Evolutionary conservation across 805 yeast genomes (phyloP).

Genomic region (Candida xiaguanensis): DNA sequence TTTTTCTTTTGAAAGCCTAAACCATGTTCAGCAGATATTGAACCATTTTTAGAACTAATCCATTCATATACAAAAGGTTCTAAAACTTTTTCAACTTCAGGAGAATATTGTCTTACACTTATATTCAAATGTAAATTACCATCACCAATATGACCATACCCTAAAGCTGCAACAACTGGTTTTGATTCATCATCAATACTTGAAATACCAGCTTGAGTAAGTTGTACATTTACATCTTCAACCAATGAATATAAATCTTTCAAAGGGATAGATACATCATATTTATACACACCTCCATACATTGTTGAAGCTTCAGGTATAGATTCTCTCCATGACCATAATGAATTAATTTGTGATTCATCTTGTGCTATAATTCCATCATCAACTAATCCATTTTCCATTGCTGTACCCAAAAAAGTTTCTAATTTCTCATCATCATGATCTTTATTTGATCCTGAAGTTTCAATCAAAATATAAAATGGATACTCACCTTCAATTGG

Average conservation of each 20-base stretch:
- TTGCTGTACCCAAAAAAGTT: conserved; percentile 72
- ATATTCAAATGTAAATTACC: conserved; percentile 95
- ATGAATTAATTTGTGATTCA: conserved; percentile 73
- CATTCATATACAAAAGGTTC: conserved; percentile 97
- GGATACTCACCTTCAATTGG: conserved; percentile 83
- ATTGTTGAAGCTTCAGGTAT: conserved; percentile 84
- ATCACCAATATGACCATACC: conserved; percentile 98
- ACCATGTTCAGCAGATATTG: conserved; percentile 97
- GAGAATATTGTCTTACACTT: conserved; percentile 78
- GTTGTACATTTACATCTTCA: conserved; percentile 64
- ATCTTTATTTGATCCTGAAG: conserved; percentile 90
- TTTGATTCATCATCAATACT: conserved; percentile 56
- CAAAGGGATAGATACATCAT: conserved; percentile 91
- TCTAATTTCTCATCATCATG: conserved; percentile 93
- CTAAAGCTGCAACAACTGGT: conserved; percentile 88
- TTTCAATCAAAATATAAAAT: conserved; percentile 88
- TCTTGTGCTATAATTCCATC: conserved; percentile 98
- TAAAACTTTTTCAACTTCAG: conserved; percentile 71
- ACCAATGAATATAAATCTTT: conserved; percentile 78
- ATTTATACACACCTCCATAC: conserved; percentile 94
- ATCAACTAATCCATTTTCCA: conserved; percentile 79
- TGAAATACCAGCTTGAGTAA: conserved; percentile 53
- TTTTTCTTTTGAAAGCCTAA: conserved; percentile 95
- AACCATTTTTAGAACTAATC: conserved; percentile 70
- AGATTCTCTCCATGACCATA: conserved; percentile 96